Evolutionary conservation across 306 rosid genomes (phyloP), one percentile per base, ranked within the genome.

Genomic region (Cucurbita pepo): DNA sequence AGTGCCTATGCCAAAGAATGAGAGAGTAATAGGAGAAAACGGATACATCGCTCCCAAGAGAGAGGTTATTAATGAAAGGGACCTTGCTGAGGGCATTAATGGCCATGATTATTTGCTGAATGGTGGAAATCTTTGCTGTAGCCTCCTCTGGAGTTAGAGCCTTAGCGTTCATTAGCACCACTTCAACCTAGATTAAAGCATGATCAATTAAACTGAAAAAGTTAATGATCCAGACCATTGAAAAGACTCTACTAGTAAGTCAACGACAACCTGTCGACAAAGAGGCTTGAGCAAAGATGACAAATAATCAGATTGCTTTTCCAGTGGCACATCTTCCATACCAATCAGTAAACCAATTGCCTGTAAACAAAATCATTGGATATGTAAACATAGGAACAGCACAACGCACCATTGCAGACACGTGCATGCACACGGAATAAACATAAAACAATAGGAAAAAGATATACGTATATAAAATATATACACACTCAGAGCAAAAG

Each of bases 31-130:
- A 73, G 58, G 51, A 45, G 69, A 11, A 30, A 65, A 11, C 22
- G 25, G 18, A 40, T n/a, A 40, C 14, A 3, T 65, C 3, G 37
- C 38, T 65, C 55, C 53, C 19, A 65, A 83, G 75, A 53, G 77
- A 54, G 48, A 54, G 67, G 63, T 65, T 12, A 11, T 18, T 65
- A 65, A 66, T 44, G 37, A 64, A 38, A 79, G 52, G 64, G 71
- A 94, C 99, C 99, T 94, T 94, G 94, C 99, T 94, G 83, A 94
- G 95, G 57, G 96, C 82, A 86, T 89, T 91, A 45, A 94, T 91
- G 18, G 95, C 97, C 90, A 90, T 79, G 56, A 94, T 91, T 73
- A 91, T 94, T 85, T 94, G 97, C 91, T 91, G 91, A 60, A 89
- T 77, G 30, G 81, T 82, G 75, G 81, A 79, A 86, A 89, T 64